phyloP scores from a whole-genome alignment of 2,329 filamentous ascomycete species.

The Fusarium tupiense region DNA sequence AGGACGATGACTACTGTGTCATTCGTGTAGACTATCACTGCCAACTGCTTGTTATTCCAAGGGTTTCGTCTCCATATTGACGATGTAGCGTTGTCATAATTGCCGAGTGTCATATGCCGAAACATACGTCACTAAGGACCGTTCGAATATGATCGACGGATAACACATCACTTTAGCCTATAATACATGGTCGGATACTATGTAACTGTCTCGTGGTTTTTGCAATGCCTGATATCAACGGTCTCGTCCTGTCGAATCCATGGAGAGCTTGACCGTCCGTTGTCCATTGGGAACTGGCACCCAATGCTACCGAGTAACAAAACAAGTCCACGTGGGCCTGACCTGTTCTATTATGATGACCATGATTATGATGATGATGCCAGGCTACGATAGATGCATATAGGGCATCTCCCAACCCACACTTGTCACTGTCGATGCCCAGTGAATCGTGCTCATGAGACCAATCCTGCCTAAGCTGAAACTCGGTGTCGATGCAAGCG shows the following conservation, averaged over 20 bases:
- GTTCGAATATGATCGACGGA: constrained; percentile 10
- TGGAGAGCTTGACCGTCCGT: constrained; percentile 4
- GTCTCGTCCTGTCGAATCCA: background rate
- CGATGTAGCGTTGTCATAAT: background rate
- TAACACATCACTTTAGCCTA: constrained; percentile 13
- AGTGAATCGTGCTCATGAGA: constrained; percentile 21
- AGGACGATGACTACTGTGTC: background rate
- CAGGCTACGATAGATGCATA: constrained; percentile 25
- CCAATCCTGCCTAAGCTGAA: constrained; percentile 24
- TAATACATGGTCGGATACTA: background rate
- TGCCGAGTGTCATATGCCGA: constrained; percentile 13
- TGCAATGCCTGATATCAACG: constrained; percentile 3
- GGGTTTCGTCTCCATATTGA: background rate
- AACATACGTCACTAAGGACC: constrained; percentile 15
- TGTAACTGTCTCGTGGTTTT: background rate
- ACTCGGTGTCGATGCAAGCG: constrained; percentile 22
- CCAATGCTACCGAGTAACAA: background rate
- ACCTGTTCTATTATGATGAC: background rate
- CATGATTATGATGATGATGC: background rate
- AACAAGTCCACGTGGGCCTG: constrained; percentile 23
- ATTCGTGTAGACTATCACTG: background rate
- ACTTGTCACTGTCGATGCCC: constrained; percentile 35
- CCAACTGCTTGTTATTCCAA: background rate
- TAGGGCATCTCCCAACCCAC: constrained; percentile 26
- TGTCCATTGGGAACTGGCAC: background rate